Evolutionary conservation across 345 rosid species (phyloP).

Genomic region (Heritiera fomes): DNA sequence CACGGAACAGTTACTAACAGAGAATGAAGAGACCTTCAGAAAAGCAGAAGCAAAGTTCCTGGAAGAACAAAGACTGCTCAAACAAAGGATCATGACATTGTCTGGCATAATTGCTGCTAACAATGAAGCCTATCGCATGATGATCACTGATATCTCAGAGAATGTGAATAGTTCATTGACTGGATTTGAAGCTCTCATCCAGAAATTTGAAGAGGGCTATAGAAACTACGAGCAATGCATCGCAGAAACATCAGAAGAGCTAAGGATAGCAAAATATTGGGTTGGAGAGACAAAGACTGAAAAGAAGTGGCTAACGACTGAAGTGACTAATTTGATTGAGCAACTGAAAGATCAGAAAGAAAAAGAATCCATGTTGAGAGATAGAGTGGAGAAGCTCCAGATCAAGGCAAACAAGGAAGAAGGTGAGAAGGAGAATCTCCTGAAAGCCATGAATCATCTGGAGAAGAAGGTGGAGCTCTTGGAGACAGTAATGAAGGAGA

Average conservation of each 20-base stretch:
- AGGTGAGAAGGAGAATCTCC: slow-evolving; percentile 52
- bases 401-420: slow-evolving; percentile 46
- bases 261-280: slow-evolving; percentile 47
- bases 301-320: slow-evolving; percentile 39
- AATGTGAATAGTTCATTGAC: slow-evolving; percentile 36
- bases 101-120: slow-evolving; percentile 39
- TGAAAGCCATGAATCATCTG: slow-evolving; percentile 33
- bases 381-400: slow-evolving; percentile 45
- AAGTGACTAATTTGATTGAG: slow-evolving; percentile 32
- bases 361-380: slow-evolving; percentile 35
- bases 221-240: slow-evolving; percentile 39
- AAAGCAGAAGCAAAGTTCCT: slow-evolving; percentile 61
- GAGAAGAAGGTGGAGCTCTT: slow-evolving; percentile 40
- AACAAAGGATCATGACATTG: slow-evolving; percentile 46
- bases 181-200: slow-evolving; percentile 43
- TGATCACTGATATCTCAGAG: slow-evolving; percentile 50
- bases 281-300: slow-evolving; percentile 38
- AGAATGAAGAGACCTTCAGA: slow-evolving; percentile 68
- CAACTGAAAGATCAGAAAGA: slow-evolving; percentile 44
- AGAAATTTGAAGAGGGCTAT: slow-evolving; percentile 43
- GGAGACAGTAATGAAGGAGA: slow-evolving; percentile 46
- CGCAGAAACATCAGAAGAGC: slow-evolving; percentile 40
- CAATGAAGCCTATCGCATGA: slow-evolving; percentile 40
- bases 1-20: slow-evolving; percentile 73
- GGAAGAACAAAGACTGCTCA: slow-evolving; percentile 61